These are phyloP conservation scores for Jamesozyma gamospora DNA, from an alignment of 805 yeast genomes.

Conservation along the genomic window DNA sequence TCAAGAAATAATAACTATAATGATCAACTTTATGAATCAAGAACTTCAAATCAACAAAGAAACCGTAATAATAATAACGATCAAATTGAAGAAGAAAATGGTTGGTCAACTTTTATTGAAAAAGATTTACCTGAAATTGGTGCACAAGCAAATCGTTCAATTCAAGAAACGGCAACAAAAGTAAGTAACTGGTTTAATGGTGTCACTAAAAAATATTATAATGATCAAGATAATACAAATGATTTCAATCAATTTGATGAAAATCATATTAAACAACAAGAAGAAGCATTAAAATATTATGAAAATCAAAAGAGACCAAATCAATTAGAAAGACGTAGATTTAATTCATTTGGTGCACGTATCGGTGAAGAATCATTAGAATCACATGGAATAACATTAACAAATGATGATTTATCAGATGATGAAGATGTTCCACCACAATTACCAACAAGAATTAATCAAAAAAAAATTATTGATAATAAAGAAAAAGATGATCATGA, in stretches of 20 bases:
- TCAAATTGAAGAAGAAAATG: constrained; percentile 27
- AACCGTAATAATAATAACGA: constrained; percentile 9
- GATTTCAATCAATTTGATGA: neutral
- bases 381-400: constrained; percentile 25
- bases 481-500: neutral
- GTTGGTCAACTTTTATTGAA: constrained; percentile 49
- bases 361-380: constrained; percentile 24
- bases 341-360: constrained; percentile 28
- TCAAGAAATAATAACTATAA: constrained; percentile 7
- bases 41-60: constrained; percentile 21
- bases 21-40: constrained; percentile 21
- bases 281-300: constrained; percentile 11
- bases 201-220: constrained; percentile 25
- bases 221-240: constrained; percentile 4
- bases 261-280: constrained; percentile 10
- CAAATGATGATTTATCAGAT: constrained; percentile 25
- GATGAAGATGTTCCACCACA: constrained; percentile 29
- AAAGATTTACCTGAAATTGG: constrained; percentile 50
- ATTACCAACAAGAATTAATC: constrained; percentile 18
- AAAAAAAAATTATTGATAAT: neutral
- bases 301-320: constrained; percentile 5
- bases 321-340: constrained; percentile 19
- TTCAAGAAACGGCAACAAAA: constrained; percentile 70
- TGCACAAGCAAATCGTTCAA: constrained; percentile 59
- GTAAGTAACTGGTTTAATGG: constrained; percentile 74